Evolutionary conservation across 2,329 filamentous ascomycete genomes (phyloP).

Genomic region (Claviceps quebecensis): DNA sequence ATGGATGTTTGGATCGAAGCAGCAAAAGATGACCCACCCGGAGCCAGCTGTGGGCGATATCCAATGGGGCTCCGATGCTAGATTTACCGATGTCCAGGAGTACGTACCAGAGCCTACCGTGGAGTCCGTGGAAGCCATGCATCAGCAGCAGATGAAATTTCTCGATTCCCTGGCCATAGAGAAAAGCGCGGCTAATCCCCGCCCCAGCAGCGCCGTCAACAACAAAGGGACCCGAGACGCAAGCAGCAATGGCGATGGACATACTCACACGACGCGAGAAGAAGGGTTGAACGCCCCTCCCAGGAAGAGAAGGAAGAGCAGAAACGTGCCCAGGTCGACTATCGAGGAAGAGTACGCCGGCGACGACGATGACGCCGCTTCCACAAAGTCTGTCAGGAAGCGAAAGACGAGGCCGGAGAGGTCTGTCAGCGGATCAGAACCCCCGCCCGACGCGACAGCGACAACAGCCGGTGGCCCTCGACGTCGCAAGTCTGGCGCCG

Average conservation of each 20-base stretch:
- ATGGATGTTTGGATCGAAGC: constrained; percentile 25
- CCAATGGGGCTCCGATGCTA: constrained; percentile 56
- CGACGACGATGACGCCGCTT: constrained; percentile 25
- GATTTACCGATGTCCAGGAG: constrained; percentile 42
- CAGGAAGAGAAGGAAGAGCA: constrained; percentile 42
- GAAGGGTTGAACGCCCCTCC: constrained; percentile 28
- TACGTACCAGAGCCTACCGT: constrained; percentile 43
- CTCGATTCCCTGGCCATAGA: constrained; percentile 43
- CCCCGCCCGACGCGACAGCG: constrained; percentile 15
- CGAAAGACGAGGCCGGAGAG: constrained; percentile 34
- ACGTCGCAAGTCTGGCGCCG: constrained; percentile 34
- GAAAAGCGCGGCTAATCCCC: constrained; percentile 44
- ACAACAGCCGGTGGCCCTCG: constrained; percentile 24
- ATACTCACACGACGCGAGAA: constrained; percentile 16
- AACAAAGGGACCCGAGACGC: constrained; percentile 4
- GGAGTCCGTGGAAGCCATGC: constrained; percentile 43
- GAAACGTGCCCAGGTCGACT: constrained; percentile 26
- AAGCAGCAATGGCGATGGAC: constrained; percentile 8
- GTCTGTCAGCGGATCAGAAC: constrained; percentile 14
- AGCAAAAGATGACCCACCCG: constrained; percentile 16
- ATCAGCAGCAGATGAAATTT: constrained; percentile 39
- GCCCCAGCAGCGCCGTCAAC: constrained; percentile 38
- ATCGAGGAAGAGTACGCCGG: constrained; percentile 16
- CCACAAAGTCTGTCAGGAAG: constrained; percentile 24
- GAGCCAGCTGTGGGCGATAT: constrained; percentile 31